These are phyloP conservation scores for Vitis labrusca DNA, from an alignment of 164 flowering plant species.

Conservation along the genomic window DNA sequence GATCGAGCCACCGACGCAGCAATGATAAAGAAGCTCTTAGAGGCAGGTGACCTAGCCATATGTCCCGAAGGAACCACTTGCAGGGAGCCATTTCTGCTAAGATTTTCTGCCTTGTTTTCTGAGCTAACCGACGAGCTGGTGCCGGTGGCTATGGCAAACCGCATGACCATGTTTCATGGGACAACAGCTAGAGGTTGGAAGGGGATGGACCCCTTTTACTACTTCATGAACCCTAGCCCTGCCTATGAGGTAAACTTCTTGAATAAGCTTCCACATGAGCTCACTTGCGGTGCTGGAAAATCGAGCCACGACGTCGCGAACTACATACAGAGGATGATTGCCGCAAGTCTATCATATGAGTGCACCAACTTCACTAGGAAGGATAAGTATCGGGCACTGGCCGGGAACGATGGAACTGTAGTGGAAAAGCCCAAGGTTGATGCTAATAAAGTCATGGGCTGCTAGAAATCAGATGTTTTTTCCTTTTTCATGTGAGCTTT, in stretches of 20 bases:
- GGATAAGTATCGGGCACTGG: constrained; percentile 53
- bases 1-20: constrained; percentile 16
- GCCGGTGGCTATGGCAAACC: constrained; percentile 22
- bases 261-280: constrained; percentile 1
- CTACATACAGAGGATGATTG: constrained; percentile 49
- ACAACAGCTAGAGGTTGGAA: constrained; percentile 33
- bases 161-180: constrained; percentile 29
- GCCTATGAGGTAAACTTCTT: constrained; percentile 4
- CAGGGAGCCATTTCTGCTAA: constrained; percentile 27
- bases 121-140: constrained; percentile 25
- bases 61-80: constrained; percentile 36
- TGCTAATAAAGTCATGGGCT: too few relatives aligned
- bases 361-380: constrained; percentile 62
- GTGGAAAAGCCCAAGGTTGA: too few relatives aligned
- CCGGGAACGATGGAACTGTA: constrained; percentile 36
- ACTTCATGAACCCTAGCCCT: constrained; percentile 24
- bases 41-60: constrained; percentile 23
- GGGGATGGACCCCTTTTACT: constrained; percentile 20
- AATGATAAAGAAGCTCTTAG: constrained; percentile 10
- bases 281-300: constrained; percentile 21
- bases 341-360: constrained; percentile 42
- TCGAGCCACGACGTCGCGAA: constrained; percentile 59
- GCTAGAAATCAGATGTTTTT: too few relatives aligned
- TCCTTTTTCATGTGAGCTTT: too few relatives aligned
- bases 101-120: constrained; percentile 28